Evolutionary conservation across 2,329 filamentous ascomycete genomes (phyloP), one percentile per base, ranked within the genome.

Genomic region (Trichoderma aggressivum): DNA sequence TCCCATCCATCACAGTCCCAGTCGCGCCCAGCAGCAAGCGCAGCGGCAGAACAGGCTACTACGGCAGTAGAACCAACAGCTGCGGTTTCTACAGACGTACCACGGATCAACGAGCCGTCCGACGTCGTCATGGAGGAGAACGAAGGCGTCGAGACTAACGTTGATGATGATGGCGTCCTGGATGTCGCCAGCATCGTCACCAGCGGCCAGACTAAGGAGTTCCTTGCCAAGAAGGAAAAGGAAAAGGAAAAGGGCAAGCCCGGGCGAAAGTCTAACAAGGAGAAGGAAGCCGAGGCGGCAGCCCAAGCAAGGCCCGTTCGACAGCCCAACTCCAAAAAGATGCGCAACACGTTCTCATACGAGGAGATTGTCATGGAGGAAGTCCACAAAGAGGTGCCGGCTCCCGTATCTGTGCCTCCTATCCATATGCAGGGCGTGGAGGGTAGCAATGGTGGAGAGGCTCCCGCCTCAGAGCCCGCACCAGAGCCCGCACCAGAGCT

Each of bases 101-200:
- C 79, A 6, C 84, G 84, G 34, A 81, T 65, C 73, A 77, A n/a
- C 76, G 80, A 84, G 72, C 78, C 79, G 11, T 70, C 76, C n/a
- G 84, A 82, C 10, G 82, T 82, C 16, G 79, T 78, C 36, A 83
- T 81, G 8, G 83, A 83, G 1, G 73, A 71, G 16, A 70, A 66
- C 7, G 71, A 72, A 12, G 53, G 50, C 12, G 11, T 14, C 5
- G 70, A 72, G n/a, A 14, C 56, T 10, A 79, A 81, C 5, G 81
- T 82, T 1, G 84, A 86, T 3, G 87, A 90, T 1, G 92, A 95
- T 71, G 93, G 93, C 28, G 92, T 94, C 10, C 84, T 96, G 3
- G 92, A 96, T 75, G 92, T 96, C 60, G 93, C 93, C n/a, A 91
- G 88, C 74, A 94, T 96, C 74, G 92, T 96, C 43, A 92, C 92